phyloP scores from a whole-genome alignment of 2,329 filamentous ascomycete species.

The Nothopassalora personata region DNA sequence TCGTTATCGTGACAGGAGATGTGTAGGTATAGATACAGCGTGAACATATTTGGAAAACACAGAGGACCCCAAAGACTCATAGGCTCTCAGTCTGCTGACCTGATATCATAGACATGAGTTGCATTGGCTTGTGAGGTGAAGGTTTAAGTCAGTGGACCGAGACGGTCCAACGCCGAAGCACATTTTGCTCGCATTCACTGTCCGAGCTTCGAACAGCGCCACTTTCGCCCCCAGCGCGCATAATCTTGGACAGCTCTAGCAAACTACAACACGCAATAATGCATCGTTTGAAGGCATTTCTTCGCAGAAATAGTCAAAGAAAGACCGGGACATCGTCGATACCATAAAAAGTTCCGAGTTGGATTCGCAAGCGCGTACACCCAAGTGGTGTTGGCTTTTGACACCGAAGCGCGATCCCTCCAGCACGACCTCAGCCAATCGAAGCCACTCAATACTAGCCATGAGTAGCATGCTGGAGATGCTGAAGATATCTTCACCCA shows the following conservation, averaged over 20 bases:
- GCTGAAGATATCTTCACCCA: neutral
- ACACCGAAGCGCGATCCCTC: neutral
- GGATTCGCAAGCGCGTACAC: no score
- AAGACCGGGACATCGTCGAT: no score
- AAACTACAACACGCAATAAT: neutral
- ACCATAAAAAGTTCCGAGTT: no score
- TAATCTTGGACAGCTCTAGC: neutral
- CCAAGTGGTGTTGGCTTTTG: no score
- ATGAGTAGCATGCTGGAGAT: neutral
- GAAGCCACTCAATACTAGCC: neutral
- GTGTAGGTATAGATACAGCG: neutral
- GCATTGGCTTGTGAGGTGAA: no score
- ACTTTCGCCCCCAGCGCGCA: neutral
- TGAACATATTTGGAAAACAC: neutral
- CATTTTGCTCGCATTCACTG: neutral
- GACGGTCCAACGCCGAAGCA: neutral
- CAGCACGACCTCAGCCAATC: neutral
- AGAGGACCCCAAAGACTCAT: neutral
- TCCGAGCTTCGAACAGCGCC: neutral
- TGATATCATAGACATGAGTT: no score
- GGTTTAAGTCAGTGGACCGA: no score
- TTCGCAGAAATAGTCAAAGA: no score
- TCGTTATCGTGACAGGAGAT: slow-evolving; percentile 8
- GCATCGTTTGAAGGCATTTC: neutral
- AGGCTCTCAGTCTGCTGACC: no score